Evolutionary conservation across 108 stramenopile species (phyloP).

Genomic region (Nannochloropsis salina): DNA sequence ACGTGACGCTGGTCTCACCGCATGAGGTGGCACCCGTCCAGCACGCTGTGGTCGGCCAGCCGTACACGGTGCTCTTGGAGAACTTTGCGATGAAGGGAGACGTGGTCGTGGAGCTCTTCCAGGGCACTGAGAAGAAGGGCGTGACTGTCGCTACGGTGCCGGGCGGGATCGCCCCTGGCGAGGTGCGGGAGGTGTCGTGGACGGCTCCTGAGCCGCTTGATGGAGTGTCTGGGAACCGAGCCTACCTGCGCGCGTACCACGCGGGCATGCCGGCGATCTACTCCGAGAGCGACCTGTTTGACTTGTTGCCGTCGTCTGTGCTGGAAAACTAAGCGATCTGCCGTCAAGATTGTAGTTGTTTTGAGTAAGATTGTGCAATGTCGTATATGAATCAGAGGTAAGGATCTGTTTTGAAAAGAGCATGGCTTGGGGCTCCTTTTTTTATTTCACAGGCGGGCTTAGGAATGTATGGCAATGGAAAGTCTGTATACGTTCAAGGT

Average conservation of each 20-base stretch:
- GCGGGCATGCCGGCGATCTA: not conserved
- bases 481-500: too few species aligned
- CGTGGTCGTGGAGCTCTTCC: not conserved
- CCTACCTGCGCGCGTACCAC: conserved; percentile 1
- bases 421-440: too few species aligned
- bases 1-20: not conserved
- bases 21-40: conserved; percentile 9
- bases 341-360: too few species aligned
- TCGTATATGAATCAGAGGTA: too few species aligned
- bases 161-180: not conserved
- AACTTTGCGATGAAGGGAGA: not conserved
- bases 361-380: too few species aligned
- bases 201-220: not conserved
- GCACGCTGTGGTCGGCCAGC: not conserved
- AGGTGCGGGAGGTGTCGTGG: not conserved
- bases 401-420: too few species aligned
- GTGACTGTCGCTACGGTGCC: not conserved
- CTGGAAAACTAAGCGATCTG: not conserved
- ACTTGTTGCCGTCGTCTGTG: not conserved
- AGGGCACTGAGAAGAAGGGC: not conserved
- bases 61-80: not conserved
- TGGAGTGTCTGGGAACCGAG: not conserved
- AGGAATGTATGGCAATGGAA: too few species aligned
- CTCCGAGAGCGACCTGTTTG: not conserved
- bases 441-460: too few species aligned